These are phyloP conservation scores for Grosmannia serpens DNA, from an alignment of 2,329 filamentous ascomycete genomes.

Conservation along the genomic window DNA sequence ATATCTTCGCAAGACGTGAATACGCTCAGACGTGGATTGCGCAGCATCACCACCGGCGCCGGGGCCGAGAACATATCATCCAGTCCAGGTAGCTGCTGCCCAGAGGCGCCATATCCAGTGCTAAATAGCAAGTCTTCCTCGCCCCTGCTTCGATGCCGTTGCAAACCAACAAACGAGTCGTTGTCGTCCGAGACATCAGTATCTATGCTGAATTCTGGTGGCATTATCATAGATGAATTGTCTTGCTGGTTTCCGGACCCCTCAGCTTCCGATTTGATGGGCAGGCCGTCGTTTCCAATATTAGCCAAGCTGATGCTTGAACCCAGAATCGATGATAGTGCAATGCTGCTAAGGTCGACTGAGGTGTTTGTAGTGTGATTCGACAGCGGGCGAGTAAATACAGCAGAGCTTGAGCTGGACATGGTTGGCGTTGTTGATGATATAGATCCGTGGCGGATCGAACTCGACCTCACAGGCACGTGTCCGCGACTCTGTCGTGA, in stretches of 20 bases:
- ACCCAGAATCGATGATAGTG: background rate
- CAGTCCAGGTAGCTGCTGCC: background rate
- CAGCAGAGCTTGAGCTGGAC: slow-evolving; percentile 4
- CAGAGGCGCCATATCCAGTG: slow-evolving; percentile 18
- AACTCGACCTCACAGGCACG: slow-evolving; percentile 3
- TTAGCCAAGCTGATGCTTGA: background rate
- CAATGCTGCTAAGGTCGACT: slow-evolving; percentile 6
- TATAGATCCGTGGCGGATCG: slow-evolving; percentile 7
- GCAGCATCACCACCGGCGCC: background rate
- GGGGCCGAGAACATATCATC: slow-evolving; percentile 8
- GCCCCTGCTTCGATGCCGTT: slow-evolving; percentile 15
- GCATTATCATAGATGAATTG: background rate
- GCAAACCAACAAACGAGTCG: slow-evolving; percentile 16
- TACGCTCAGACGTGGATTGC: background rate
- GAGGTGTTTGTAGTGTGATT: slow-evolving; percentile 13
- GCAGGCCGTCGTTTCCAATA: background rate
- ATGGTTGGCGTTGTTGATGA: slow-evolving; percentile 5
- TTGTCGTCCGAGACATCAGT: slow-evolving; percentile 26
- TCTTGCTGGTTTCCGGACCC: background rate
- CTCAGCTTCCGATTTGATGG: background rate
- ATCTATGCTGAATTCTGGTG: slow-evolving; percentile 19
- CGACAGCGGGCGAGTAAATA: slow-evolving; percentile 2
- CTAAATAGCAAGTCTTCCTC: slow-evolving; percentile 27
- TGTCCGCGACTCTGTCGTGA: background rate
- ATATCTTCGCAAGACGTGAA: background rate